Evolutionary conservation across 306 rosid species (phyloP).

Genomic region (Neltuma alba): DNA sequence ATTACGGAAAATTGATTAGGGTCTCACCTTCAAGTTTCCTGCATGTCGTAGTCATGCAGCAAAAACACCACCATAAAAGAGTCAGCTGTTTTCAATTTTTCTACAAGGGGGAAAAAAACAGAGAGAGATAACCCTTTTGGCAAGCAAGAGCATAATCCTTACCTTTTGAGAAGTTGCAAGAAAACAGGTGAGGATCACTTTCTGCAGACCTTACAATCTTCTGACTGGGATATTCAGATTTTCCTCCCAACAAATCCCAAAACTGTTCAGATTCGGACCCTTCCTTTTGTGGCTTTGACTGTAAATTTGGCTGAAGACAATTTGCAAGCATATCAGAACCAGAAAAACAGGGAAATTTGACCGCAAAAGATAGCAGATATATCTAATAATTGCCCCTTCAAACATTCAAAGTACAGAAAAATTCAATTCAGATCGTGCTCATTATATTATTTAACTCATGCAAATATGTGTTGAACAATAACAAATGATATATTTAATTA

Average conservation of each 20-base stretch:
- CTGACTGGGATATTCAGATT: conserved; percentile 75
- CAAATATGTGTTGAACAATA: conserved; percentile 2
- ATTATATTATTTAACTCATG: neutral
- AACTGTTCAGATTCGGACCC: conserved; percentile 87
- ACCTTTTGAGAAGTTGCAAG: conserved; percentile 78
- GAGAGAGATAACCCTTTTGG: conserved; percentile 19
- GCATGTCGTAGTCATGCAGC: conserved; percentile 42
- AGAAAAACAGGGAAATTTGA: conserved; percentile 36
- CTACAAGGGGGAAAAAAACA: neutral
- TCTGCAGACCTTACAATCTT: conserved; percentile 70
- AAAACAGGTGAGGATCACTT: conserved; percentile 77
- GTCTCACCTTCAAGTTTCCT: conserved; percentile 74
- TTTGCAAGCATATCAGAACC: conserved; percentile 39
- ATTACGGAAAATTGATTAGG: conserved; percentile 33
- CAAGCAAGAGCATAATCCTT: conserved; percentile 26
- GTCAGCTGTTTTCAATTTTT: conserved; percentile 36
- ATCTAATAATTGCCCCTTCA: conserved; percentile 8
- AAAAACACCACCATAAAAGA: conserved; percentile 37
- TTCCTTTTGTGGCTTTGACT: conserved; percentile 82
- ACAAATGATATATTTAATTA: neutral
- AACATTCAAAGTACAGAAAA: conserved; percentile 29
- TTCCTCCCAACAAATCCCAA: conserved; percentile 83
- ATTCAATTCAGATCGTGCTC: neutral
- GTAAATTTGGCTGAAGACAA: conserved; percentile 78
- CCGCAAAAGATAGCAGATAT: conserved; percentile 16